Percentiles rank a stretch among this genome's conserved stretches.
These are phyloP conservation scores for Boletus semigastroideus DNA, from an alignment of 1,284 basidiomycete species.

Conservation along the genomic window DNA sequence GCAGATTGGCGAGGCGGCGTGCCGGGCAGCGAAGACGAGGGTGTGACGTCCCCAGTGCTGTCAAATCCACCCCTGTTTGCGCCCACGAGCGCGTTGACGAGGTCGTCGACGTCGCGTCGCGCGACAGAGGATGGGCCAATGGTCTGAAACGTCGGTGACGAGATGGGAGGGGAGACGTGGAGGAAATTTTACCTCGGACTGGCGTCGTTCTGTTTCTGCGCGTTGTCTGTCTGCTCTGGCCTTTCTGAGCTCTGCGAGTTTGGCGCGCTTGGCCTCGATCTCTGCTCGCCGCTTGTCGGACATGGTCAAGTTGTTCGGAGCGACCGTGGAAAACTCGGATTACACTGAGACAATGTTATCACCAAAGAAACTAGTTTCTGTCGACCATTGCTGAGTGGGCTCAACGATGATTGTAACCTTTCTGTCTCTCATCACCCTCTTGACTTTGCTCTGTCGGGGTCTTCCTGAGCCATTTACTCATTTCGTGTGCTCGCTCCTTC, in stretches of 20 bases:
- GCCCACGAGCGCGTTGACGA: slow-evolving; percentile 58
- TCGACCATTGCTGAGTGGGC: too few relatives aligned
- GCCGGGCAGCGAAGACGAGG: slow-evolving; percentile 67
- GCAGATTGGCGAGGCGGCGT: slow-evolving; percentile 56
- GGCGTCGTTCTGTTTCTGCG: slow-evolving; percentile 54
- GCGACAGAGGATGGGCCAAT: slow-evolving; percentile 36
- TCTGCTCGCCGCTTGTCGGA: slow-evolving; percentile 69
- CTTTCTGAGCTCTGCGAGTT: slow-evolving; percentile 81
- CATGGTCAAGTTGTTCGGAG: slow-evolving; percentile 27
- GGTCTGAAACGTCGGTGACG: slow-evolving; percentile 18
- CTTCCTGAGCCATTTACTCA: too few relatives aligned
- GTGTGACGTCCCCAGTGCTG: slow-evolving; percentile 55
- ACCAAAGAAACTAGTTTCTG: too few relatives aligned
- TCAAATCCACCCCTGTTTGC: slow-evolving; percentile 41
- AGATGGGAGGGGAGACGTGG: background rate
- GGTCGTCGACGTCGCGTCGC: slow-evolving; percentile 65
- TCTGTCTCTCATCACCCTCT: too few relatives aligned
- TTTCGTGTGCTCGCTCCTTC: too few relatives aligned
- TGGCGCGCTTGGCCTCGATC: slow-evolving; percentile 89
- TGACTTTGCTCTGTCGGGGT: too few relatives aligned
- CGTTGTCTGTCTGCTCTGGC: slow-evolving; percentile 69
- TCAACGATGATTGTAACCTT: too few relatives aligned
- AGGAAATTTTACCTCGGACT: slow-evolving; percentile 39
- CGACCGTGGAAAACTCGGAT: slow-evolving; percentile 25
- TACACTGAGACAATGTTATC: too few relatives aligned